Base-by-base conservation (phyloP, 2,329 filamentous ascomycete genomes). In the Aspergillus sp. region DNA sequence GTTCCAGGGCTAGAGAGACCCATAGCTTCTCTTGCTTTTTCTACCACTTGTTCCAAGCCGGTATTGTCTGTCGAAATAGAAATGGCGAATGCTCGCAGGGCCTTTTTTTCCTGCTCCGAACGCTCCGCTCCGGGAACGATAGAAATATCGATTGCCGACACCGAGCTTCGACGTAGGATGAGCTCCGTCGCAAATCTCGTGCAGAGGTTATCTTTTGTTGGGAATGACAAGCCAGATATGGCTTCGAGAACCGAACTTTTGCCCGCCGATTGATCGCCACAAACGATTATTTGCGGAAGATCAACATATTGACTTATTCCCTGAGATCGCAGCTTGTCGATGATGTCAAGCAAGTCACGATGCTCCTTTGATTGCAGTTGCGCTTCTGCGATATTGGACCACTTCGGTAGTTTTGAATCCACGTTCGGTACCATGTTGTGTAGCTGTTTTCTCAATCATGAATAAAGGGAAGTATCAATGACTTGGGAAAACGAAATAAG, bases 111-210 rank as follows among this genome's bases (percentile, higher is more conserved):
- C 2, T 27, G 16, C 26, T 50, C 42, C 12, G 32, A 44, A 15
- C 46, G 43, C 24, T 46, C 39, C n/a, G 42, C 69, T 55, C 45
- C 66, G 54, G 15, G 68, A 49, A 44, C 68, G 49, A 40, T 51
- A 1, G 43, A 45, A 3, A 53, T 42, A 1, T 36, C 34, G 6
- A 51, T 38, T 6, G 47, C 36, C 0, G 34, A 30, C 1, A 42
- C 16, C 1, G 32, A 4, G 19, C 36, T 25, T 19, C 45, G 44
- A 2, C 73, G 64, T n/a, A 76, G 57, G 4, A 72, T 60, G 35
- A 78, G 68, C 47, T 78, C 72, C 15, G 74, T 77, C 3, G 74
- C 68, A 38, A 77, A 79, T 12, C 75, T 63, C 0, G 76, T 80
- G 43, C 75, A 80, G 2, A 76, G 64, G 29, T 68, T 72, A 31